Percentiles rank a stretch among this genome's conserved stretches.
Evolutionary conservation across 1,139 yeast species (phyloP).

Genomic region (Yamadazyma friedrichii): DNA sequence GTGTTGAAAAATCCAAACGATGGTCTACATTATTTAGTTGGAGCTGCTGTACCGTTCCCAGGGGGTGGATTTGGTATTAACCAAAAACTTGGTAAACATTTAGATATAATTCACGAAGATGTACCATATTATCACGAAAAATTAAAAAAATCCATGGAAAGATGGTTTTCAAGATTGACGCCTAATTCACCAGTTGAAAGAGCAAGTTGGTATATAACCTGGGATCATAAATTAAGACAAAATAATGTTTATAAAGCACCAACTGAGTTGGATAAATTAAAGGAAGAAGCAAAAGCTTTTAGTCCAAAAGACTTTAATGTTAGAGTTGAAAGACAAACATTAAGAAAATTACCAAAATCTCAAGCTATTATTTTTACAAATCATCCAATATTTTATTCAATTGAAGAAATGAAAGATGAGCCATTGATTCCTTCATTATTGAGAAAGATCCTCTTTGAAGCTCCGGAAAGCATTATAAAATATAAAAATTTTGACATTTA

Average conservation of each 20-base stretch:
- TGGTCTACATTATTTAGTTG: slow-evolving; percentile 62
- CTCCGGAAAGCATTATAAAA: slow-evolving; percentile 61
- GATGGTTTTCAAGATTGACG: slow-evolving; percentile 64
- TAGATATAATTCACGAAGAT: slow-evolving; percentile 65
- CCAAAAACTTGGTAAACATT: slow-evolving; percentile 56
- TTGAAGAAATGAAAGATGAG: slow-evolving; percentile 78
- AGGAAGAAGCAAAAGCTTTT: slow-evolving; percentile 23
- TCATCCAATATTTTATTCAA: slow-evolving; percentile 67
- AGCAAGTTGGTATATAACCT: slow-evolving; percentile 73
- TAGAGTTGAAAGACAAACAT: slow-evolving; percentile 57
- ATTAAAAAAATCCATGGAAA: slow-evolving; percentile 69
- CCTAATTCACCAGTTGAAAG: slow-evolving; percentile 65
- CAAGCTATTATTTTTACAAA: slow-evolving; percentile 55
- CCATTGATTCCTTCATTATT: slow-evolving; percentile 68
- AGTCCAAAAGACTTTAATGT: slow-evolving; percentile 51
- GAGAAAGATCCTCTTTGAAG: slow-evolving; percentile 61
- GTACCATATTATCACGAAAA: slow-evolving; percentile 74
- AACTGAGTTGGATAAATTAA: slow-evolving; percentile 29
- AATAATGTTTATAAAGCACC: slow-evolving; percentile 55
- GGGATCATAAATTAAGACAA: slow-evolving; percentile 62
- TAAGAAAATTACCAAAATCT: slow-evolving; percentile 48
- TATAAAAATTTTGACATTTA: slow-evolving; percentile 60
- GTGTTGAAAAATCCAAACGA: slow-evolving; percentile 54
- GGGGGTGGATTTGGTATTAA: slow-evolving; percentile 71
- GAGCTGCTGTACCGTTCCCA: slow-evolving; percentile 78